Evolutionary conservation across 148 eudicot species (phyloP).

Genomic region (Pouteria glomerata): DNA sequence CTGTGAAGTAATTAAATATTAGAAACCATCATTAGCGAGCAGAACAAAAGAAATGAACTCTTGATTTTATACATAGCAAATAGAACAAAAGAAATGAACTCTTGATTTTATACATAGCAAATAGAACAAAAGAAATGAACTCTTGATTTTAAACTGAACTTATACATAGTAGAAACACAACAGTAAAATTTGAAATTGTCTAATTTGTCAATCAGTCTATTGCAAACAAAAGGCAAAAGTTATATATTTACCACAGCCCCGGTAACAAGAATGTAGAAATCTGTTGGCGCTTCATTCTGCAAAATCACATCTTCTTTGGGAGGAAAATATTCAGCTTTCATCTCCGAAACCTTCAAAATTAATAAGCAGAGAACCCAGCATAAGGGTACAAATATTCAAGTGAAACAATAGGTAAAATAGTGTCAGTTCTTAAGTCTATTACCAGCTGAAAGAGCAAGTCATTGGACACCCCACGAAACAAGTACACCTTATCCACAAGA

Average conservation of each 20-base stretch:
- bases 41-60: not conserved
- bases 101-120: not conserved
- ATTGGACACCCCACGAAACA: constrained; percentile 72
- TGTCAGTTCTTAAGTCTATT: constrained; percentile 9
- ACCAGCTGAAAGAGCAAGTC: constrained; percentile 95
- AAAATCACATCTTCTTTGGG: constrained; percentile 34
- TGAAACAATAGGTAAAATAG: not conserved
- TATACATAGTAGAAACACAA: too few relatives aligned
- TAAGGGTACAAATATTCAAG: not conserved
- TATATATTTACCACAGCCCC: constrained; percentile 64
- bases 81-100: not conserved
- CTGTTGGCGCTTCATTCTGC: constrained; percentile 72
- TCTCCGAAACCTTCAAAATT: constrained; percentile 67
- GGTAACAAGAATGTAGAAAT: constrained; percentile 71
- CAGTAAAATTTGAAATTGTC: not conserved
- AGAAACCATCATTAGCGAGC: not conserved
- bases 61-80: not conserved
- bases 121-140: not conserved
- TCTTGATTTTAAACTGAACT: not conserved
- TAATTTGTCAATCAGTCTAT: not conserved
- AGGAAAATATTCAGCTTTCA: constrained; percentile 82
- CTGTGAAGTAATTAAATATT: constrained; percentile 31
- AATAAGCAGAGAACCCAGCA: not conserved
- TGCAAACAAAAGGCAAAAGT: not conserved
- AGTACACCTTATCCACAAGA: constrained; percentile 64